Conservation (phyloP, 83 land plant genomes). For the Thuja plicata region DNA sequence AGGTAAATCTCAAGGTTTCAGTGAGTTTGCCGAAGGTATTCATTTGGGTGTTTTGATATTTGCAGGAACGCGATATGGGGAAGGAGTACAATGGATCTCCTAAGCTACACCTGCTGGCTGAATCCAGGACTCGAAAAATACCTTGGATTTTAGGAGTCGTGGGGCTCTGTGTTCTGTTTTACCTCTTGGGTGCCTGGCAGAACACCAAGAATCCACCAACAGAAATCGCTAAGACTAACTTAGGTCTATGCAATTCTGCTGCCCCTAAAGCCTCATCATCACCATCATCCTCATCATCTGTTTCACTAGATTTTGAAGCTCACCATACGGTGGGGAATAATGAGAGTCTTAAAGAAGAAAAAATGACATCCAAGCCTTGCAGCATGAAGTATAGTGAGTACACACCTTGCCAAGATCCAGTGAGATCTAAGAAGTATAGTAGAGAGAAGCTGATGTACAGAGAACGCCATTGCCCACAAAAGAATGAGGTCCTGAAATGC, state of each 20-base stretch:
- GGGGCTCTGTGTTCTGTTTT: slow-evolving; percentile 56
- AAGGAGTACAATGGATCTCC: slow-evolving; percentile 57
- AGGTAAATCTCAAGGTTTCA: not conserved
- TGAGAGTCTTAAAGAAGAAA: not conserved
- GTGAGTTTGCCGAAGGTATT: not conserved
- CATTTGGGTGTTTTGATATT: not conserved
- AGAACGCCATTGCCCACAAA: slow-evolving; percentile 67
- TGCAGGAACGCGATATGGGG: slow-evolving; percentile 21
- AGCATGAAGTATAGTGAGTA: slow-evolving; percentile 54
- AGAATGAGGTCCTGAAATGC: slow-evolving; percentile 46
- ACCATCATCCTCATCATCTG: not conserved
- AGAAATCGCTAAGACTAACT: slow-evolving; percentile 7
- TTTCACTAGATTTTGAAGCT: slow-evolving; percentile 45
- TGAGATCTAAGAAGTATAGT: slow-evolving; percentile 37
- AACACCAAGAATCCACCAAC: slow-evolving; percentile 9
- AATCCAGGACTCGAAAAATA: slow-evolving; percentile 36
- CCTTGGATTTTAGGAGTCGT: slow-evolving; percentile 39
- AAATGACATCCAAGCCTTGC: slow-evolving; percentile 34
- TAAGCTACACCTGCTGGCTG: slow-evolving; percentile 40
- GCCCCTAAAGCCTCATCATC: not conserved
- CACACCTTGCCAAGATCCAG: slow-evolving; percentile 69
- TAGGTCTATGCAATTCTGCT: slow-evolving; percentile 24
- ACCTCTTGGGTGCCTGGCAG: slow-evolving; percentile 65
- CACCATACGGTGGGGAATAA: slow-evolving; percentile 43
- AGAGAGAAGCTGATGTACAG: slow-evolving; percentile 56